Conservation (phyloP, 306 rosid species). For the Medicago lupulina region DNA sequence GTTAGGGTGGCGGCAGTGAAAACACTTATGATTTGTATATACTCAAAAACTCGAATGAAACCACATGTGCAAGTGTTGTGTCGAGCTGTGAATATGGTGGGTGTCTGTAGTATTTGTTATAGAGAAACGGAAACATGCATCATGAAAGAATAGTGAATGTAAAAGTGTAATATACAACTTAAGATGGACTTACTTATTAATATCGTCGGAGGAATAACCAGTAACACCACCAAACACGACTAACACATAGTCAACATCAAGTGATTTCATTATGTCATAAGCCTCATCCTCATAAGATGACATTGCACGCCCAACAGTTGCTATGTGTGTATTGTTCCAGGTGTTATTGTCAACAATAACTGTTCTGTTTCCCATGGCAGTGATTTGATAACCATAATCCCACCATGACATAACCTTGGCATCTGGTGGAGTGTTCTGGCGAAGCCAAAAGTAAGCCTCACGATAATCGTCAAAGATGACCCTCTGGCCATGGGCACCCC, state of each 20-base stretch:
- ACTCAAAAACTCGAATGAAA: slow-evolving; percentile 36
- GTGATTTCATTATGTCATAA: slow-evolving; percentile 89
- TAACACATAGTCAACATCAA: slow-evolving; percentile 93
- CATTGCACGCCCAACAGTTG: slow-evolving; percentile 99
- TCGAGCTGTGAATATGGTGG: slow-evolving; percentile 10
- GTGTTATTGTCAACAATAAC: slow-evolving; percentile 99
- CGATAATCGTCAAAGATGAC: slow-evolving; percentile 97
- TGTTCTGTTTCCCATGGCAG: slow-evolving; percentile 99
- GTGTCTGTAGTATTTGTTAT: slow-evolving; percentile 25
- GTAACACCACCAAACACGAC: slow-evolving; percentile 99
- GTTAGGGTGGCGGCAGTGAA: not conserved
- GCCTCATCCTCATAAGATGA: slow-evolving; percentile 98
- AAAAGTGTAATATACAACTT: slow-evolving; percentile 31
- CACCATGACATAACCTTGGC: slow-evolving; percentile 99
- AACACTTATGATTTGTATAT: slow-evolving; percentile 17
- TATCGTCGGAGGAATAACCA: slow-evolving; percentile 98
- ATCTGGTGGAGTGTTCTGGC: slow-evolving; percentile 93
- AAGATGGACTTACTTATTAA: slow-evolving; percentile 83
- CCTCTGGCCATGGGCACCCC: slow-evolving; percentile 98
- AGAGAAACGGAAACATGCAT: slow-evolving; percentile 17
- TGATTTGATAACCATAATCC: slow-evolving; percentile 99
- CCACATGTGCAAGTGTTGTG: slow-evolving; percentile 11
- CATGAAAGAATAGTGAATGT: slow-evolving; percentile 4
- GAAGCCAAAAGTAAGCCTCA: slow-evolving; percentile 99
- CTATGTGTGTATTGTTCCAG: slow-evolving; percentile 99